Conservation (phyloP, 768 basidiomycete species). For the Leccinum variicolor region DNA sequence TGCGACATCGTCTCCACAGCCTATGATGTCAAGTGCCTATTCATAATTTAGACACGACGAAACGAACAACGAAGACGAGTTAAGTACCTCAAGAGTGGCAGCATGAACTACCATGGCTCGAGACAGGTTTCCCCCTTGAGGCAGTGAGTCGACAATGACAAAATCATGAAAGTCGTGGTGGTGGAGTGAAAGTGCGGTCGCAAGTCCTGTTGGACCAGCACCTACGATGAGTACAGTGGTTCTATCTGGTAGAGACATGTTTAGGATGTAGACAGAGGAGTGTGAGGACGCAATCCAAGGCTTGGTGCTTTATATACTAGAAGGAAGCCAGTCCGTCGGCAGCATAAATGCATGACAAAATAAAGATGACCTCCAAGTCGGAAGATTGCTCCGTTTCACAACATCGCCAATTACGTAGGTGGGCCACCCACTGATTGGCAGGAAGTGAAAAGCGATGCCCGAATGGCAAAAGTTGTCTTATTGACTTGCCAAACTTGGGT, state of each 20-base stretch:
- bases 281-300: not conserved
- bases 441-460: not conserved
- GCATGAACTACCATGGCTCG: conserved; percentile 48
- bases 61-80: not conserved
- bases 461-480: not conserved
- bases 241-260: conserved; percentile 28
- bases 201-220: conserved; percentile 48
- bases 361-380: not conserved
- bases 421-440: not conserved
- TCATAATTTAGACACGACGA: conserved; percentile 30
- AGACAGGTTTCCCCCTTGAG: conserved; percentile 34
- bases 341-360: not conserved
- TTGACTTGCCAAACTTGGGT: not conserved
- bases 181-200: conserved; percentile 42
- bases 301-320: not conserved
- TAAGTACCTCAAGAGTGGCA: conserved; percentile 47
- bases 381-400: not conserved
- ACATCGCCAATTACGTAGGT: too few relatives aligned
- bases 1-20: conserved; percentile 34
- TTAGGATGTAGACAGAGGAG: not conserved
- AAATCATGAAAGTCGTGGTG: conserved; percentile 40
- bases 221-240: conserved; percentile 49
- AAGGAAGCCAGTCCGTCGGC: not conserved
- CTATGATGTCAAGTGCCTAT: conserved; percentile 46
- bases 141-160: conserved; percentile 35